Conservation (phyloP, 345 rosid species). For the Aethionema arabicum region DNA sequence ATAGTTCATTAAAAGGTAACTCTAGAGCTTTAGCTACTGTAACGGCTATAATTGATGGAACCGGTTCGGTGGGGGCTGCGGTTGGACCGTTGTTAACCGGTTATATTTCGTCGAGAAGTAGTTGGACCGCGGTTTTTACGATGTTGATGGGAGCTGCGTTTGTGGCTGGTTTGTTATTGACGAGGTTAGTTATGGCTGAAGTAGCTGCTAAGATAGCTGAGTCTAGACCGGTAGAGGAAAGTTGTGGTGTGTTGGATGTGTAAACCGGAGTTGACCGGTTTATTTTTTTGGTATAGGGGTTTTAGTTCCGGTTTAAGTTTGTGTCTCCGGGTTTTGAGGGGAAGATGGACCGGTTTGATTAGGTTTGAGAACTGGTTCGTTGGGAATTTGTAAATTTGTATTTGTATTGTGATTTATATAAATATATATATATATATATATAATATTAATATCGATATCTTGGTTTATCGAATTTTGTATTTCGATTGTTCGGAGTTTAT, state of each 20-base stretch:
- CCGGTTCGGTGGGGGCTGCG: constrained; percentile 97
- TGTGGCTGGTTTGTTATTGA: constrained; percentile 71
- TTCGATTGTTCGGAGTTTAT: too few relatives aligned
- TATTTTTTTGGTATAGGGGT: background rate
- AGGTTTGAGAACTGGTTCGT: constrained; percentile 24
- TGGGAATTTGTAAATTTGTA: constrained; percentile 34
- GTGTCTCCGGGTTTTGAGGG: constrained; percentile 6
- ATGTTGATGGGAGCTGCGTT: constrained; percentile 94
- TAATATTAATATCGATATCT: too few relatives aligned
- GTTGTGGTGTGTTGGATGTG: constrained; percentile 31
- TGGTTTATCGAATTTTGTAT: too few relatives aligned
- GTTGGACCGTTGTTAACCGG: constrained; percentile 91
- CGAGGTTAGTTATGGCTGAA: constrained; percentile 76
- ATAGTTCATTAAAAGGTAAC: constrained; percentile 80
- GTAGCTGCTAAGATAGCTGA: constrained; percentile 63
- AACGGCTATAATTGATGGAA: constrained; percentile 96
- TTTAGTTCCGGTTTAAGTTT: constrained; percentile 22
- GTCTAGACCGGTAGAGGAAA: constrained; percentile 37
- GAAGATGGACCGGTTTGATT: constrained; percentile 17
- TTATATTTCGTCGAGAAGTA: constrained; percentile 66
- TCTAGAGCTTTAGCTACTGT: constrained; percentile 92
- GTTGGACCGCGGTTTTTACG: constrained; percentile 87
- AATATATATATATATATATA: constrained; percentile 5
- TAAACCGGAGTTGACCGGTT: constrained; percentile 29
- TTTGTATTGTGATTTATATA: constrained; percentile 32